Evolutionary conservation across 192 early-diverging fungal genomes (phyloP).

Genomic region (Cetraspora pellucida): DNA sequence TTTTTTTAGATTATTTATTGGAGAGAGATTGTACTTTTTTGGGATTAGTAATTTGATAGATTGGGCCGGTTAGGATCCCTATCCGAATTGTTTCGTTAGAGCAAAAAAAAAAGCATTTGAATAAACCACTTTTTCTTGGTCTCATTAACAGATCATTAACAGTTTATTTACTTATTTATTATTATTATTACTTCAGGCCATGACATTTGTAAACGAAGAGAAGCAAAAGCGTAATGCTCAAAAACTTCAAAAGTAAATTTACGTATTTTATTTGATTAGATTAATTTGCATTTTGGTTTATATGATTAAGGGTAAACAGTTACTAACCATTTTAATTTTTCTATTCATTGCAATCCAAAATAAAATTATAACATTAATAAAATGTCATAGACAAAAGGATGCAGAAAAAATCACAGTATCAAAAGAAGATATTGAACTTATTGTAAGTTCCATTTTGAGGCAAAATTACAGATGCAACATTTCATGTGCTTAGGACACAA

Average conservation of each 20-base stretch:
- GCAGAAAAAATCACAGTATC: slow-evolving; percentile 48
- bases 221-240: slow-evolving; percentile 1
- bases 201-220: slow-evolving; percentile 25
- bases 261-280: not conserved
- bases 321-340: too few relatives aligned
- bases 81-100: not conserved
- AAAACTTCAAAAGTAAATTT: slow-evolving; percentile 29
- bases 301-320: too few relatives aligned
- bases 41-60: too few relatives aligned
- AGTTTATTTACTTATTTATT: not conserved
- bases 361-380: not conserved
- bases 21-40: too few relatives aligned
- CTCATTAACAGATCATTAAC: too few relatives aligned
- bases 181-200: slow-evolving; percentile 8
- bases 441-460: slow-evolving; percentile 42
- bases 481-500: too few relatives aligned
- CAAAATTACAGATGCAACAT: too few relatives aligned
- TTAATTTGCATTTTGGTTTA: not conserved
- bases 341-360: not conserved
- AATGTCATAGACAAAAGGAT: slow-evolving; percentile 49
- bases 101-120: not conserved
- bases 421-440: slow-evolving; percentile 55
- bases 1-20: too few relatives aligned
- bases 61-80: too few relatives aligned
- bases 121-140: not conserved